Conservation (phyloP, 768 basidiomycete species). For the Ramaria rubella region DNA sequence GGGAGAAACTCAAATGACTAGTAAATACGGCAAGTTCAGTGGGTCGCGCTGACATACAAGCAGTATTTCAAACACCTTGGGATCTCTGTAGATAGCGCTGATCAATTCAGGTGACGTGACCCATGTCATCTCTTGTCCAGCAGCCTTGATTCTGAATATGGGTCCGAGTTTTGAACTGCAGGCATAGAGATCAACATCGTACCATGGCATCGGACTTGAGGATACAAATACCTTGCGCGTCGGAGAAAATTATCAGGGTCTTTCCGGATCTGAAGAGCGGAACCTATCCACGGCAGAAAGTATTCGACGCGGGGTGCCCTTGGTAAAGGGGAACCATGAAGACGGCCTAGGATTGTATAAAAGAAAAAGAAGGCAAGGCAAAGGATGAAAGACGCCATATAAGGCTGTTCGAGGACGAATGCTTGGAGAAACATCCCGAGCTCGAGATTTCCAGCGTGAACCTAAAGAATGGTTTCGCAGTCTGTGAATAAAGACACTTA, state of each 20-base stretch:
- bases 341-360: too few relatives aligned
- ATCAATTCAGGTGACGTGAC: constrained; percentile 21
- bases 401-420: too few relatives aligned
- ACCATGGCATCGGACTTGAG: not conserved
- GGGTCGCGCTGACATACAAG: not conserved
- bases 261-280: constrained; percentile 14
- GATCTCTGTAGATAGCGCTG: constrained; percentile 14
- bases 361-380: too few relatives aligned
- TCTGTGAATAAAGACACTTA: too few relatives aligned
- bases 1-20: constrained; percentile 16
- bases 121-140: constrained; percentile 17
- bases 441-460: too few relatives aligned
- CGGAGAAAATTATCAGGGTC: constrained; percentile 18
- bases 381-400: too few relatives aligned
- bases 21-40: too few relatives aligned
- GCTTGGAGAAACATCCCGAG: too few relatives aligned
- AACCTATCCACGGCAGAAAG: too few relatives aligned
- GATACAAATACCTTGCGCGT: constrained; percentile 13
- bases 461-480: too few relatives aligned
- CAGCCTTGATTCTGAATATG: constrained; percentile 16
- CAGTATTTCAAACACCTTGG: constrained; percentile 10
- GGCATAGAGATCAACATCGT: not conserved
- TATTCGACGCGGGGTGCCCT: too few relatives aligned
- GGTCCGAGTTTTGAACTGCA: constrained; percentile 16
- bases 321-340: too few relatives aligned